Conservation (phyloP, 148 eudicot genomes). For the Arbutus unedo region DNA sequence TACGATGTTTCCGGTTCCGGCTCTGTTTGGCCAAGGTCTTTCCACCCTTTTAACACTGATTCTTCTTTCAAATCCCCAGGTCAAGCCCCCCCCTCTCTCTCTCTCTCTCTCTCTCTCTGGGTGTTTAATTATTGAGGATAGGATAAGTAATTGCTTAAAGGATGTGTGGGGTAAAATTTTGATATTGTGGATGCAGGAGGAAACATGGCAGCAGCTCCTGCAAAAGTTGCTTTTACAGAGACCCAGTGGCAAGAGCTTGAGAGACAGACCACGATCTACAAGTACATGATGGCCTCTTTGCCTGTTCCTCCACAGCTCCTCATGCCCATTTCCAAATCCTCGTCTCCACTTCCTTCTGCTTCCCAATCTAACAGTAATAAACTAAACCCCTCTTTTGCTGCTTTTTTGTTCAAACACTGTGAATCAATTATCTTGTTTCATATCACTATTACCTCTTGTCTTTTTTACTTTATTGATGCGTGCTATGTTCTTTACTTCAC, state of each 20-base stretch:
- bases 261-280: conserved; percentile 67
- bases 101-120: neutral
- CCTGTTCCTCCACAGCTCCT: conserved; percentile 77
- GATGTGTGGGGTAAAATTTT: neutral
- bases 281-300: conserved; percentile 65
- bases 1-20: conserved; percentile 22
- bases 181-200: conserved; percentile 22
- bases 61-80: conserved; percentile 31
- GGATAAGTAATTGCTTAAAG: neutral
- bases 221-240: conserved; percentile 47
- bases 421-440: neutral
- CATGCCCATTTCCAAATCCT: conserved; percentile 28
- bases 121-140: neutral
- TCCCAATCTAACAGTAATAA: conserved; percentile 34
- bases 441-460: neutral
- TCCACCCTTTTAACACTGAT: conserved; percentile 18
- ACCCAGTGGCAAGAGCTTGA: conserved; percentile 70
- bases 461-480: neutral
- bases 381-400: neutral
- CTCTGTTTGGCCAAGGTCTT: conserved; percentile 19
- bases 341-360: conserved; percentile 14
- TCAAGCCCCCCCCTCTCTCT: neutral
- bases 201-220: conserved; percentile 14
- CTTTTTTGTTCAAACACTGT: neutral
- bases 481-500: neutral